Evolutionary conservation across 2,329 filamentous ascomycete genomes (phyloP), one percentile per base, ranked within the genome.

Genomic region (Talaromyces albobiverticillius): DNA sequence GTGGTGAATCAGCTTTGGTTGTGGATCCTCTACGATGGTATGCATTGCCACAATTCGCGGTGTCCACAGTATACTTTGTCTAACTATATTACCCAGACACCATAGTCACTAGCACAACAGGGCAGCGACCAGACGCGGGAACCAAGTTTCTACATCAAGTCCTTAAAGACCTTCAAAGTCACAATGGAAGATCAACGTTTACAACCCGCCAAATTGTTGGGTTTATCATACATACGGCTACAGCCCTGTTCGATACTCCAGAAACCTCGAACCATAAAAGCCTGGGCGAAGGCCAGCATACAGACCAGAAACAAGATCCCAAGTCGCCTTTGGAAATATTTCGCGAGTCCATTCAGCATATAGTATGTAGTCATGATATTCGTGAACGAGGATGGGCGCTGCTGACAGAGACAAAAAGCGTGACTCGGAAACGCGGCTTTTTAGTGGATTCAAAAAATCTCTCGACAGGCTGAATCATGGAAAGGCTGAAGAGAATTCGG

Each of bases 1-100:
- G 46, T 51, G 10, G 56, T 63, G 11, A 56, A 59, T 52, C 60
- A 62, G 26, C 50, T 62, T 2, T 62, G 61, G 61, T 43, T 62
- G 8, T 61, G 61, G 61, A 57, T 60, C 18, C 38, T 60, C n/a
- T 57, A 59, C 20, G 52, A 57, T 3, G 43, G 57, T 62, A 57
- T 26, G 59, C 8, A 9, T n/a, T 43, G 5, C 3, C 40, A 13
- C 3, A n/a, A 26, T 26, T 9, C 10, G 18, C 14, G 20, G 14
- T n/a, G 13, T 38, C 4, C 14, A n/a, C 34, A n/a, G 16, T 38
- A n/a, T n/a, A n/a, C 14, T 18, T 5, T 4, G 5, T 14, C 34
- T 38, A 38, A 6, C 4, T 38, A n/a, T 6, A n/a, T 38, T 5
- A 14, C 14, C 38, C 31, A 59, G 57, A 43, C 1, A 57, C 51